phyloP scores from a whole-genome alignment of 1,284 basidiomycete genomes.

The Coniophora puteana region DNA sequence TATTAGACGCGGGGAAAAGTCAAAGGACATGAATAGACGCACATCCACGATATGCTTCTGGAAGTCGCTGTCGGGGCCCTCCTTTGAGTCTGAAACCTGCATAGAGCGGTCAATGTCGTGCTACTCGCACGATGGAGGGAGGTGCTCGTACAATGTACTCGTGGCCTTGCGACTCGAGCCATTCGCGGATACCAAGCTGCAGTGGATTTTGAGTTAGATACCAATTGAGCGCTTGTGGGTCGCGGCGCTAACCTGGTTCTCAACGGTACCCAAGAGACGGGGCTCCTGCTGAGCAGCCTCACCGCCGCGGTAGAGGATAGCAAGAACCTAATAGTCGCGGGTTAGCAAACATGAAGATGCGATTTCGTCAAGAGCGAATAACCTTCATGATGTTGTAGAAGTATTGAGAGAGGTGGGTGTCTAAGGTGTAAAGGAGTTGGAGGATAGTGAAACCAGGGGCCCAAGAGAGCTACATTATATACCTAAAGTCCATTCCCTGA shows the following conservation, averaged over 20 bases:
- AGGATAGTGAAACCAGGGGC: not conserved
- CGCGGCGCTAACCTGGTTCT: constrained; percentile 65
- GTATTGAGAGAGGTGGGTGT: not conserved
- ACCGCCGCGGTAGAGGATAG: constrained; percentile 77
- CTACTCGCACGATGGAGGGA: too few species aligned
- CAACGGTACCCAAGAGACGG: constrained; percentile 84
- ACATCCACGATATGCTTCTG: constrained; percentile 86
- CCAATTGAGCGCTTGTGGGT: not conserved
- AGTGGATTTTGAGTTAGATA: constrained; percentile 9
- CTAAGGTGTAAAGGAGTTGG: not conserved
- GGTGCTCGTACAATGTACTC: constrained; percentile 56
- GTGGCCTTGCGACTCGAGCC: constrained; percentile 76
- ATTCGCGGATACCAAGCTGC: constrained; percentile 70
- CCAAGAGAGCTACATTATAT: too few species aligned
- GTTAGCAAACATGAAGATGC: not conserved
- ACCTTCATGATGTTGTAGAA: constrained; percentile 23
- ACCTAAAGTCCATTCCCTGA: too few species aligned
- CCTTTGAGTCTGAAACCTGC: constrained; percentile 84
- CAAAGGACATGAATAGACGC: constrained; percentile 21
- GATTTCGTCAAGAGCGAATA: not conserved
- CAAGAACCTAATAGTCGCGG: constrained; percentile 56
- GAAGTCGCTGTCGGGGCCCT: constrained; percentile 83
- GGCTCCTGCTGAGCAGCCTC: constrained; percentile 77
- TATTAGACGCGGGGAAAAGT: constrained; percentile 6
- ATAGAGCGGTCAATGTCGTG: constrained; percentile 18